These are phyloP conservation scores for Bjerkandera adusta DNA, from an alignment of 1,284 basidiomycete species.

Conservation along the genomic window DNA sequence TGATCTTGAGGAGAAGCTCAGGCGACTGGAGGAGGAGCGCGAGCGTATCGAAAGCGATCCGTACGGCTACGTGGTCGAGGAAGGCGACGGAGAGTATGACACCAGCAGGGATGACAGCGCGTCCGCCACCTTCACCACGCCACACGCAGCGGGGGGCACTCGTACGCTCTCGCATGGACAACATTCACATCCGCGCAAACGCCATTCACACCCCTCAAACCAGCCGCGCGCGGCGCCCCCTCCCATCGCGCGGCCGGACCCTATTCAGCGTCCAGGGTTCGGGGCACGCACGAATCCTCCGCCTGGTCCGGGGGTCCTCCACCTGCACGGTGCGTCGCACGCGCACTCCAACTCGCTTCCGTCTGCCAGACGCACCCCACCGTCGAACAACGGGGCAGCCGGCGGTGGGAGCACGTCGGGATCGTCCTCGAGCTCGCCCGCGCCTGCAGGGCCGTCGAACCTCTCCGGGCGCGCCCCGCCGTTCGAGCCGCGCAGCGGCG, in stretches of 20 bases:
- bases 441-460: constrained; percentile 15
- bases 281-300: constrained; percentile 22
- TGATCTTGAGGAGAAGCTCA: constrained; percentile 40
- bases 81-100: constrained; percentile 16
- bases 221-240: constrained; percentile 2
- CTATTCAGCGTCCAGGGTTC: constrained; percentile 24
- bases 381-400: constrained; percentile 9
- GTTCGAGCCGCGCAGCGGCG: constrained; percentile 29
- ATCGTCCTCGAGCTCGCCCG: constrained; percentile 17
- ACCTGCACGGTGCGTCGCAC: constrained; percentile 23
- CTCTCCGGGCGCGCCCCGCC: constrained; percentile 32
- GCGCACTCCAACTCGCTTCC: constrained; percentile 17
- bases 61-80: constrained; percentile 28
- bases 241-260: constrained; percentile 16
- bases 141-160: constrained; percentile 7
- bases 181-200: constrained; percentile 25
- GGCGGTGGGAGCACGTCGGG: constrained; percentile 14
- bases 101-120: constrained; percentile 12
- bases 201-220: constrained; percentile 27
- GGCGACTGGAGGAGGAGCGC: constrained; percentile 36
- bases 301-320: constrained; percentile 26
- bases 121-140: constrained; percentile 5
- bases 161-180: constrained; percentile 15
- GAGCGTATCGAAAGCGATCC: constrained; percentile 37
- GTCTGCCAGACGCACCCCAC: constrained; percentile 10